These are phyloP conservation scores for Periconia digitata DNA, from an alignment of 2,329 filamentous ascomycete species.

Conservation along the genomic window DNA sequence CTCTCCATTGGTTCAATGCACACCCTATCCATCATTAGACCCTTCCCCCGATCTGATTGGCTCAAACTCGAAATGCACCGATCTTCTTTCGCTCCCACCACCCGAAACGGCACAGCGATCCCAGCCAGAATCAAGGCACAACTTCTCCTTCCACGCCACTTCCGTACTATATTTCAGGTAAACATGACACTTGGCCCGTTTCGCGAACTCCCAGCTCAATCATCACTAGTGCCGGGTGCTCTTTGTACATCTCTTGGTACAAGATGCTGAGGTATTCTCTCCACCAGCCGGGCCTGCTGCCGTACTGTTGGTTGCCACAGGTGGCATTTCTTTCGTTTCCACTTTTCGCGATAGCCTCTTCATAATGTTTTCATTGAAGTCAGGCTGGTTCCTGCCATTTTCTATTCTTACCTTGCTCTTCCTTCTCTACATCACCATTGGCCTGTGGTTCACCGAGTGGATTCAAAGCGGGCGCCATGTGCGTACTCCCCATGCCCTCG, in stretches of 20 bases:
- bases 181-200: background rate
- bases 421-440: constrained; percentile 18
- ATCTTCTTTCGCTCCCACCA: no score
- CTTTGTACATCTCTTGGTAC: background rate
- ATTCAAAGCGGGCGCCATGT: background rate
- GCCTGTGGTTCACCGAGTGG: constrained; percentile 18
- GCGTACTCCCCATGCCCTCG: constrained; percentile 8
- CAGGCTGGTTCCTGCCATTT: constrained; percentile 28
- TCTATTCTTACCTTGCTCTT: constrained; percentile 12
- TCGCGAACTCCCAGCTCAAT: background rate
- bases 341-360: background rate
- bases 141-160: no score
- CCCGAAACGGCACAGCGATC: no score
- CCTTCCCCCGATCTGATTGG: no score
- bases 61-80: no score
- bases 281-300: background rate
- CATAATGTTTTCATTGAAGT: constrained; percentile 30
- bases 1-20: no score
- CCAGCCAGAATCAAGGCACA: no score
- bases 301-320: background rate
- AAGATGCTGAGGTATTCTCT: background rate
- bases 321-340: background rate
- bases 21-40: no score
- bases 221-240: background rate
- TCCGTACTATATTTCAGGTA: no score